Evolutionary conservation across 768 basidiomycete genomes (phyloP).

Genomic region (Galerina sulciceps): DNA sequence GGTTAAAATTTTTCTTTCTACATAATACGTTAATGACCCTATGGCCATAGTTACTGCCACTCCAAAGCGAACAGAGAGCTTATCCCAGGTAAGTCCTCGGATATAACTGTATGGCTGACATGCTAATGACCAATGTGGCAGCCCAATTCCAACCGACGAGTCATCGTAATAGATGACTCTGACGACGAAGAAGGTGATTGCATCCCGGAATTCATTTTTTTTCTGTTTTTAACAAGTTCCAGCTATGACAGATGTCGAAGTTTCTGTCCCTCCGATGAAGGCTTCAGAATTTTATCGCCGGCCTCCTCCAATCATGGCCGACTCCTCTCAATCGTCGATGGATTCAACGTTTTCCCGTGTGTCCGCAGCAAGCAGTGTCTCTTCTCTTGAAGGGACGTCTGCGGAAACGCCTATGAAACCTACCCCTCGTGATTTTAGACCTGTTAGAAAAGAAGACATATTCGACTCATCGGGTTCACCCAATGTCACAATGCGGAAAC

Average conservation of each 20-base stretch:
- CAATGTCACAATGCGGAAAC: slow-evolving; percentile 12
- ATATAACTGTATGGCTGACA: neutral
- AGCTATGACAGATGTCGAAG: slow-evolving; percentile 10
- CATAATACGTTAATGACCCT: too few species aligned
- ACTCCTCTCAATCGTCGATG: slow-evolving; percentile 19
- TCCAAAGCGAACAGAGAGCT: neutral
- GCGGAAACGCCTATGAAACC: neutral
- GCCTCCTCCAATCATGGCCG: neutral
- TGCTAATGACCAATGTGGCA: neutral
- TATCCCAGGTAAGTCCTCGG: neutral
- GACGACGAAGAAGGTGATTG: slow-evolving; percentile 16
- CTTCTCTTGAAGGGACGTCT: slow-evolving; percentile 4
- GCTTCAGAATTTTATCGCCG: neutral
- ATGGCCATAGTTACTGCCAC: neutral
- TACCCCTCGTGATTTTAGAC: neutral
- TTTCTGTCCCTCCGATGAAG: neutral
- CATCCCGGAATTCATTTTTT: neutral
- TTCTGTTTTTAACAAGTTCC: neutral
- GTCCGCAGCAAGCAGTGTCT: slow-evolving; percentile 7
- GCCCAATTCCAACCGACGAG: neutral
- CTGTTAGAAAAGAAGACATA: slow-evolving; percentile 7
- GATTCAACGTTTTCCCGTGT: slow-evolving; percentile 5
- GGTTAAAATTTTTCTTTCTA: neutral
- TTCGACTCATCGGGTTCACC: neutral
- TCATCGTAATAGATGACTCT: slow-evolving; percentile 11